Evolutionary conservation across 2,329 filamentous ascomycete genomes (phyloP).

Genomic region (Neoascochyta sp.): DNA sequence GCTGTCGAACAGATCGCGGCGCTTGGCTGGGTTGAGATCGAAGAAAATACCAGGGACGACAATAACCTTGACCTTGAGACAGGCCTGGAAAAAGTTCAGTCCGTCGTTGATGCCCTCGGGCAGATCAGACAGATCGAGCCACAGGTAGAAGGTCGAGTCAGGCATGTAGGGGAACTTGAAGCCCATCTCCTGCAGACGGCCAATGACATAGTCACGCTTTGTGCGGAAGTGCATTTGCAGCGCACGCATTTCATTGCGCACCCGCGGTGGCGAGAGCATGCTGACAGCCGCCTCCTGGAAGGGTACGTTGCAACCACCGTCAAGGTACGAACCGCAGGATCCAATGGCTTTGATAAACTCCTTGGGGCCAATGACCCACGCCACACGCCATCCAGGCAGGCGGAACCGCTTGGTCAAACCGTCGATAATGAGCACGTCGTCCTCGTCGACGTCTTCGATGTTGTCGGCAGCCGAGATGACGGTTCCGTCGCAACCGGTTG

Average conservation of each 20-base stretch:
- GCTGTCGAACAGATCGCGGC: constrained; percentile 87
- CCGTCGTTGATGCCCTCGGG: constrained; percentile 85
- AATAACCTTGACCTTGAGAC: constrained; percentile 89
- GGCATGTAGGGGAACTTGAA: constrained; percentile 77
- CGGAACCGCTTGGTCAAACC: constrained; percentile 96
- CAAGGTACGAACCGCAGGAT: constrained; percentile 88
- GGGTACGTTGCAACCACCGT: constrained; percentile 89
- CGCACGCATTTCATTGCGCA: constrained; percentile 81
- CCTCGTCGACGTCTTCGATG: constrained; percentile 74
- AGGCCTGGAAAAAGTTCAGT: constrained; percentile 94
- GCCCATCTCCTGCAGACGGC: constrained; percentile 76
- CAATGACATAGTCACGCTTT: constrained; percentile 89
- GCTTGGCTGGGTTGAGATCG: constrained; percentile 84
- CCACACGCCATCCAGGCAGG: constrained; percentile 91
- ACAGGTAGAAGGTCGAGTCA: constrained; percentile 93
- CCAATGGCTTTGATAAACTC: constrained; percentile 93
- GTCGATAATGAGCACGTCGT: constrained; percentile 88
- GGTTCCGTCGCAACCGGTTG: constrained; percentile 80
- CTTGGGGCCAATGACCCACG: constrained; percentile 94
- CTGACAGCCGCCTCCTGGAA: constrained; percentile 91
- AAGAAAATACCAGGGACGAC: constrained; percentile 98
- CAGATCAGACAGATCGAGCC: constrained; percentile 62
- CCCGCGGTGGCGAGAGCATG: constrained; percentile 84
- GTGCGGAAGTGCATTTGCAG: constrained; percentile 85
- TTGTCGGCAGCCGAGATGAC: constrained; percentile 89